Evolutionary conservation across 75 land plant genomes (phyloP).

Genomic region (Pseudotsuga menziesii): DNA sequence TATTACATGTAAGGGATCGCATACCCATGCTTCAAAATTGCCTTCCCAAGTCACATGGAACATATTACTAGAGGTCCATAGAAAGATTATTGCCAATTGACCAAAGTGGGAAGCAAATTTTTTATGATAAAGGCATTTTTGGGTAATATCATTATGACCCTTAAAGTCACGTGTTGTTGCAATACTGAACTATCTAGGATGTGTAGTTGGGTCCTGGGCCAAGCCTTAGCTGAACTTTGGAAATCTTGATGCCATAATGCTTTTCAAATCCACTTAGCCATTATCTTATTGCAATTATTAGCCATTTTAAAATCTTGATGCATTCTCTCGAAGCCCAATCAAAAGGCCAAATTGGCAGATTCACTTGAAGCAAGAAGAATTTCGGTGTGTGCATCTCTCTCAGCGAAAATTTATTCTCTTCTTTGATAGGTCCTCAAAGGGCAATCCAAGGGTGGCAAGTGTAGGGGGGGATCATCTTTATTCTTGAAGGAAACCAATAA

Average conservation of each 20-base stretch:
- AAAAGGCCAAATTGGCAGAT: too few species aligned
- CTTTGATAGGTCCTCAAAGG: too few species aligned
- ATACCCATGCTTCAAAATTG: slow-evolving; percentile 10
- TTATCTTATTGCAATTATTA: background rate
- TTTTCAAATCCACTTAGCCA: background rate
- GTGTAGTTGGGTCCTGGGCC: background rate
- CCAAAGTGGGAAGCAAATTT: slow-evolving; percentile 2
- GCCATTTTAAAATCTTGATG: too few species aligned
- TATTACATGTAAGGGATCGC: slow-evolving; percentile 21
- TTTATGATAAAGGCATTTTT: background rate
- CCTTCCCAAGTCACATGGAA: slow-evolving; percentile 18
- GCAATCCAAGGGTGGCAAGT: too few species aligned
- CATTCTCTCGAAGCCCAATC: too few species aligned
- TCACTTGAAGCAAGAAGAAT: too few species aligned
- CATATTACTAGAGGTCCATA: slow-evolving; percentile 10
- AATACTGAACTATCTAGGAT: background rate
- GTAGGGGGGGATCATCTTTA: too few species aligned
- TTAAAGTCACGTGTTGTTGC: background rate
- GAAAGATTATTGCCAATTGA: slow-evolving; percentile 7
- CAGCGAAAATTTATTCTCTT: too few species aligned
- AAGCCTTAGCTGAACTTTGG: background rate
- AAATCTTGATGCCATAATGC: slow-evolving; percentile 1
- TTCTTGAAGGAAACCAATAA: too few species aligned
- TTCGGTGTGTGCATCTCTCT: too few species aligned
- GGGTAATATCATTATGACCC: background rate